phyloP scores from a whole-genome alignment of 2,329 filamentous ascomycete species.

The Onygenales sp. region DNA sequence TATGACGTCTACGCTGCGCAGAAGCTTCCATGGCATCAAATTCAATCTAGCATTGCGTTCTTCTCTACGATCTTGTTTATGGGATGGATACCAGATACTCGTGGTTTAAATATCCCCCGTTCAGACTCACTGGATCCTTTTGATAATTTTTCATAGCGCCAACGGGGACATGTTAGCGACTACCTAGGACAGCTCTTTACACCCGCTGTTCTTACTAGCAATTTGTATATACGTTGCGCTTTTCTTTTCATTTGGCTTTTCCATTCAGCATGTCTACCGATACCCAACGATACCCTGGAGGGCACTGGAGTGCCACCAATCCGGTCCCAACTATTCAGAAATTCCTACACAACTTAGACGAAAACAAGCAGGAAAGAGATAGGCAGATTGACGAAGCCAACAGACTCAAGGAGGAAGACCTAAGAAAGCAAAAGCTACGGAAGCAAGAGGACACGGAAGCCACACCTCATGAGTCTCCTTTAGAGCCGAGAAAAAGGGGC shows the following conservation, averaged over 20 bases:
- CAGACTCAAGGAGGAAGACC: conserved; percentile 29
- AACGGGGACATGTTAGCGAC: background rate
- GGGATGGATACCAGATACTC: background rate
- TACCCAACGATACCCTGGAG: conserved; percentile 42
- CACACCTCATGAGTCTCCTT: conserved; percentile 39
- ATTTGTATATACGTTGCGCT: background rate
- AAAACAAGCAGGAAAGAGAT: conserved; percentile 68
- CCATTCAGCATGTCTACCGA: background rate
- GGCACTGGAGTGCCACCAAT: conserved; percentile 75
- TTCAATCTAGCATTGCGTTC: background rate
- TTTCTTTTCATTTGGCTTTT: background rate
- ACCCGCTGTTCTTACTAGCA: background rate
- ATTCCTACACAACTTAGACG: conserved; percentile 70
- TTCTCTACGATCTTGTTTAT: background rate
- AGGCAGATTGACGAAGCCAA: conserved; percentile 55
- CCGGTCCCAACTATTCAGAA: conserved; percentile 80
- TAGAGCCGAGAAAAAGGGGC: conserved; percentile 35
- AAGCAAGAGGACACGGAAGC: conserved; percentile 23
- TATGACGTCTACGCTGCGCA: background rate
- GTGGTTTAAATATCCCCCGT: background rate
- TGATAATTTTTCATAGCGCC: background rate
- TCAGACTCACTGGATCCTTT: too few species aligned
- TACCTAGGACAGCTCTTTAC: background rate
- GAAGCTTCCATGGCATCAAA: background rate
- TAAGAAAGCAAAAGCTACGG: conserved; percentile 17